Evolutionary conservation across 2,329 filamentous ascomycete species (phyloP), one percentile per base, ranked within the genome.

Genomic region (Aspergillus jensenii): DNA sequence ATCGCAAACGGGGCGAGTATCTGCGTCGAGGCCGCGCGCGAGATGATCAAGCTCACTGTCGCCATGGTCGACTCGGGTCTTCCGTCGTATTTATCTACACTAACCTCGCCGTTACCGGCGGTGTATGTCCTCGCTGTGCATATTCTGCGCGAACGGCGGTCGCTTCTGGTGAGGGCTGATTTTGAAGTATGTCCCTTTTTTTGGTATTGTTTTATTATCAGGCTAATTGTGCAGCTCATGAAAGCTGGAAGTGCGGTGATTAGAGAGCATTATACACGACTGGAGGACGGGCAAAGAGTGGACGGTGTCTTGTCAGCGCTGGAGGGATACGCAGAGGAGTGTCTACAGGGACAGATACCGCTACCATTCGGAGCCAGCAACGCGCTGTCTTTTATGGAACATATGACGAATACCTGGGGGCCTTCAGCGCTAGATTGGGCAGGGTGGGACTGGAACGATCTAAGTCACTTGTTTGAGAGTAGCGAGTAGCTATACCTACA

Each of bases 361-460:
- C n/a, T 43, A 3, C 6, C 49, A 17, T 51, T 51, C 6, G 21
- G 15, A 9, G 11, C 4, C 6, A 23, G 14, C 6, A 25, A 6
- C 27, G 3, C 27, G 9, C 27, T 8, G 23, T 6, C 23, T 25
- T 31, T 31, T 31, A 31, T 9, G 9, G 27, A 31, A 7, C 12
- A 9, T 19, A n/a, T n/a, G 33, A 3, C n/a, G 12, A 11, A 6
- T n/a, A 19, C 19, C 43, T 27, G 53, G 45, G 25, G 53, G 4
- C 53, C 25, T 6, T 55, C 53, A 2, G 39, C 35, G 1, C 40
- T 55, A 2, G 53, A 55, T 27, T 55, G 53, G 53, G 53, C 53
- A 3, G 45, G 53, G 4, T 55, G 53, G 53, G 53, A 55, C 27
- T 55, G 53, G 53, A 55, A 49, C 7, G 27, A 55, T 12, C 39